Conservation (phyloP, 192 early-diverging fungal genomes). For the Neocallimastix lanati region DNA sequence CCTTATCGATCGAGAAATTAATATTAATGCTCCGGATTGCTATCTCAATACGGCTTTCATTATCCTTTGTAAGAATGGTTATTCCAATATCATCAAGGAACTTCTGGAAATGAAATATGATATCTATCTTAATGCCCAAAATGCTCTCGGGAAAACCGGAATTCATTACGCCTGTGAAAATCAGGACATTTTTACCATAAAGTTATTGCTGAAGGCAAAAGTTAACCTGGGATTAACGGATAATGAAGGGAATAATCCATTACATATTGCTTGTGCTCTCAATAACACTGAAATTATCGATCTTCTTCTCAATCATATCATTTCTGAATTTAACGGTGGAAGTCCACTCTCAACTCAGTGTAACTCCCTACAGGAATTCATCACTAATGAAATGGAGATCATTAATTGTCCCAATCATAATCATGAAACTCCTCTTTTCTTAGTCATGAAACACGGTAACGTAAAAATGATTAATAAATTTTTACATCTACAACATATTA, state of each 20-base stretch:
- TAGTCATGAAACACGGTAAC: background rate
- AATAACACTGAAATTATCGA: background rate
- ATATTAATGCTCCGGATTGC: background rate
- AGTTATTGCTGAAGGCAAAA: background rate
- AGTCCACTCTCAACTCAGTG: too few species aligned
- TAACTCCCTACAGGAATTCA: too few species aligned
- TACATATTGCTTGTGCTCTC: background rate
- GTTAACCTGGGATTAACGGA: background rate
- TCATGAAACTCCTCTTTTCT: background rate
- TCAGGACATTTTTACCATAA: background rate
- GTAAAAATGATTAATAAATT: background rate
- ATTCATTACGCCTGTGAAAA: background rate
- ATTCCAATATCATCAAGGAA: background rate
- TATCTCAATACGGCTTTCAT: background rate
- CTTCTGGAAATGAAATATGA: background rate
- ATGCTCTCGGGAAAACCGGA: background rate
- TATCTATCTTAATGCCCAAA: background rate
- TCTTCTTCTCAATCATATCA: background rate
- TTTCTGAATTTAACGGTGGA: background rate
- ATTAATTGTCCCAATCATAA: background rate
- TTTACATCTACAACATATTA: background rate
- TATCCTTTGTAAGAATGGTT: background rate
- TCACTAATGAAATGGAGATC: background rate
- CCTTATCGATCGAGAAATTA: background rate
- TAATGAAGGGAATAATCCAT: background rate